Evolutionary conservation across 352 stramenopile species (phyloP), one percentile per base, ranked within the genome.

Genomic region (Phytophthora sp.): DNA sequence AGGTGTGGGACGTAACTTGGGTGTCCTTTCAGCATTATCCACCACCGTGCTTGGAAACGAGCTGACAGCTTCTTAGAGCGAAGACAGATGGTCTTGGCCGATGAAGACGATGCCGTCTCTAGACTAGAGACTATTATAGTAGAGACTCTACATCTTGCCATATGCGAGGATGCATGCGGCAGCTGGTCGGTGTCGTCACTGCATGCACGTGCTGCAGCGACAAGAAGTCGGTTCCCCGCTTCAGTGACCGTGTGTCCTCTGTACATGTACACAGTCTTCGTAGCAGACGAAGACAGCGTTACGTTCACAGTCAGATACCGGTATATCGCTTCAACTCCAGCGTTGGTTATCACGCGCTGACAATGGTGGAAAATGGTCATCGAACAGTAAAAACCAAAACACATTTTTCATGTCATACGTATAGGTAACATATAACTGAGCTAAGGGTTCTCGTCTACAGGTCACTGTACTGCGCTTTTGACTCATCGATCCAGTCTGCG

Each of bases 321-420:
- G 46, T 49, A 27, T 26, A 45, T 9, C 27, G 29, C 7, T 57
- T 29, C 45, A 63, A 35, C 30, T 56, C 24, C n/a, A 31, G 38
- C 13, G 29, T 38, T 50, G 36, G n/a, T 36, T 23, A 35, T n/a
- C 33, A n/a, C n/a, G 15, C 15, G 31, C 13, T 51, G 38, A 31
- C 12, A 23, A 49, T 15, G 9, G 18, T 27, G 31, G 30, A 13
- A 33, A 18, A 13, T 33, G 21, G 15, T 29, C 31, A 41, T 53
- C 36, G 35, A 54, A 64, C 62, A 56, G 46, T 66, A 65, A 66
- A 70, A 69, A n/a, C n/a, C 62, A 36, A 57, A 58, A 58, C 54
- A 63, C 11, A 60, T 69, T 49, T 58, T 69, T 66, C 30, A 65
- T 36, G 41, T 35, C 44, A 56, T 38, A 62, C 31, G 6, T 46